Base-by-base conservation (phyloP, 495 filamentous ascomycete genomes). In the Annulohypoxylon nitens region DNA sequence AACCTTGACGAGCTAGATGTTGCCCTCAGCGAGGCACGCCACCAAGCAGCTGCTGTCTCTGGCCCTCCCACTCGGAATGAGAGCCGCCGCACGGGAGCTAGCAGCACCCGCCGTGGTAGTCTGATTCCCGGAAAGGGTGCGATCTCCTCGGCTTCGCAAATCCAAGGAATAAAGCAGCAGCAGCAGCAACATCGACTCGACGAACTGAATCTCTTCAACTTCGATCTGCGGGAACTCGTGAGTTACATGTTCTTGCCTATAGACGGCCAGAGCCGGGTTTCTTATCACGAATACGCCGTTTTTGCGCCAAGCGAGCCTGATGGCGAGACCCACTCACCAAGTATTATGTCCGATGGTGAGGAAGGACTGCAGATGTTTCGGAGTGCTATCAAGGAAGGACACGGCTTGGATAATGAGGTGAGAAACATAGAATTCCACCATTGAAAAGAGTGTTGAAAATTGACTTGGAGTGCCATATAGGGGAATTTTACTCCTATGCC, bases 281-380 rank as follows among this genome's bases (percentile, higher is more conserved):
- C 75, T 12, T 80, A 80, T 33, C 78, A 79, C 36, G 78, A 80
- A 41, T 80, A 79, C 39, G 78, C 77, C 54, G 75, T 78, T 16
- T 80, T 79, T 43, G 67, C 60, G 43, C 71, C 69, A 6, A 47
- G 34, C 7, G 70, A 60, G 23, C 57, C 65, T 4, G 66, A 71
- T 8, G 58, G 60, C 23, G 70, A 76, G 69, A 61, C 69, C 33
- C 72, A 65, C 33, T 78, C 75, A 2, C 75, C 77, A 14, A 79
- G 71, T 41, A 70, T 75, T 48, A 74, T 78, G 71, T 77, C 75
- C n/a, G 75, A 79, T 6, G 75, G 68, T 14, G 68, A 74, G 30
- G 70, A 73, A 6, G 78, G 66, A 47, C 30, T 75, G 8, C 64
- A 65, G 7, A 74, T 76, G 72, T 79, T 78, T 70, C 71, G 75